Conservation (phyloP, 257 asterid genomes). For the Avicennia marina region DNA sequence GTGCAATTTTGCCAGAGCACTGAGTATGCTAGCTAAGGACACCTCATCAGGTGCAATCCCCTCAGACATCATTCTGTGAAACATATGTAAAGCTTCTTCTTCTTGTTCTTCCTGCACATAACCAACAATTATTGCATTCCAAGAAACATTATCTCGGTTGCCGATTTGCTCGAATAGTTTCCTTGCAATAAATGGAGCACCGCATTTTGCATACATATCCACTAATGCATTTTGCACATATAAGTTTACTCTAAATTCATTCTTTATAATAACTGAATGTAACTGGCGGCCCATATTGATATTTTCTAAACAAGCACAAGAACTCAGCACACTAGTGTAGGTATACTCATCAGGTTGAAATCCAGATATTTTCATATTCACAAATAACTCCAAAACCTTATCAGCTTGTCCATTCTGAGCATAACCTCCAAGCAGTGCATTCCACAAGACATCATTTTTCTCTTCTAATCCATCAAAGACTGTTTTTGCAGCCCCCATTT, state of each 20-base stretch:
- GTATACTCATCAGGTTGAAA: constrained; percentile 71
- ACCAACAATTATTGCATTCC: constrained; percentile 89
- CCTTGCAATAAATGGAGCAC: constrained; percentile 53
- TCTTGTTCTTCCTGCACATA: constrained; percentile 70
- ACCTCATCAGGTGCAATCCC: constrained; percentile 77
- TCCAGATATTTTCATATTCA: constrained; percentile 44
- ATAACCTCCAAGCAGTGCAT: constrained; percentile 76
- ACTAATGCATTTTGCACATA: constrained; percentile 80
- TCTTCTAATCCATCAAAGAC: constrained; percentile 55
- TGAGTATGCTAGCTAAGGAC: constrained; percentile 73
- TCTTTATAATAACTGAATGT: constrained; percentile 64
- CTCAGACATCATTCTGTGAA: constrained; percentile 50
- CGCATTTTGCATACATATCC: constrained; percentile 90
- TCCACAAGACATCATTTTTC: constrained; percentile 76
- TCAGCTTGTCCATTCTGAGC: constrained; percentile 64
- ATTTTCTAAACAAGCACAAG: constrained; percentile 61
- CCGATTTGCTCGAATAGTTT: constrained; percentile 52
- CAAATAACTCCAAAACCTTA: constrained; percentile 55
- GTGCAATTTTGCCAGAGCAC: constrained; percentile 57
- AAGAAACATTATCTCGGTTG: constrained; percentile 65
- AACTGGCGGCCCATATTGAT: constrained; percentile 53
- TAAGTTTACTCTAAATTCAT: constrained; percentile 46
- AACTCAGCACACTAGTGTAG: constrained; percentile 84
- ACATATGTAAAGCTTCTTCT: constrained; percentile 58
- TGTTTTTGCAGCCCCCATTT: constrained; percentile 59